Conservation (phyloP, 1,284 basidiomycete genomes). For the Heterobasidion irregulare region DNA sequence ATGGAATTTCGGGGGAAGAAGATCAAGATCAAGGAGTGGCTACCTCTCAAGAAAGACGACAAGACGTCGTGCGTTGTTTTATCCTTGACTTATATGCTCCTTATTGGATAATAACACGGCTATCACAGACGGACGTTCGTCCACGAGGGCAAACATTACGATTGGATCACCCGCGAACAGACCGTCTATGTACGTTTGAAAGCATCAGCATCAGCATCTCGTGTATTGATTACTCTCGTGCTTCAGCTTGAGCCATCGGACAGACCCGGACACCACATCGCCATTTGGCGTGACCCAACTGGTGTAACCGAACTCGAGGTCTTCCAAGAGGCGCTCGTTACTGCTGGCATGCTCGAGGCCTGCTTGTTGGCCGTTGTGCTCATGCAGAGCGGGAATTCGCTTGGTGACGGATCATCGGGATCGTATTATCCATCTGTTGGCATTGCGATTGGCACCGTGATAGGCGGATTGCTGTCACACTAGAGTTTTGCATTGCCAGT, state of each 20-base stretch:
- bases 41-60: background rate
- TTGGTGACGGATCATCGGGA: background rate
- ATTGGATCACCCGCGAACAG: background rate
- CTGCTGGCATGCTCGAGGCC: constrained; percentile 6
- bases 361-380: constrained; percentile 5
- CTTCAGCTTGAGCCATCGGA: constrained; percentile 3
- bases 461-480: background rate
- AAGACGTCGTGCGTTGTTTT: background rate
- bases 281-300: constrained; percentile 4
- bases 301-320: constrained; percentile 4
- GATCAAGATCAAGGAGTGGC: constrained; percentile 11
- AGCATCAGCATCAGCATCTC: background rate
- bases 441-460: background rate
- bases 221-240: background rate
- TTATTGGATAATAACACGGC: background rate
- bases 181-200: constrained; percentile 1
- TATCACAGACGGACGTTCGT: constrained; percentile 1
- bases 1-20: constrained; percentile 8
- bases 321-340: constrained; percentile 4
- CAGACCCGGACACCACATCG: constrained; percentile 1
- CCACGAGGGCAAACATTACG: constrained; percentile 4
- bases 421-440: background rate
- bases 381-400: constrained; percentile 1
- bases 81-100: background rate
- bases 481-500: too few relatives aligned